Conservation (phyloP, 495 filamentous ascomycete genomes). For the Penicillium longicatenatum region DNA sequence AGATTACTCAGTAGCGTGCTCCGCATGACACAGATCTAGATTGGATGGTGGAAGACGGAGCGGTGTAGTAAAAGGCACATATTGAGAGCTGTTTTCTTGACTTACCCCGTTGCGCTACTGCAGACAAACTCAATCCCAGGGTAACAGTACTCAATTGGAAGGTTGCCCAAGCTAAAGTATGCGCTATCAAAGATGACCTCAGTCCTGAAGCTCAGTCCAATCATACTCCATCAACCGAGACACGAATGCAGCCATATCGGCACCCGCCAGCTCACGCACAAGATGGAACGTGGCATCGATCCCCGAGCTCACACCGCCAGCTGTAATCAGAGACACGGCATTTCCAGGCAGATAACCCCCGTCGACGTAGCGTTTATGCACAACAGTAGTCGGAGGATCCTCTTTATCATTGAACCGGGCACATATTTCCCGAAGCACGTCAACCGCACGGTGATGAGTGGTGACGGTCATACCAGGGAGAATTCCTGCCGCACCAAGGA, state of each 20-base stretch:
- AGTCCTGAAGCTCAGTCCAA: constrained; percentile 48
- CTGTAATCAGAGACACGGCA: constrained; percentile 74
- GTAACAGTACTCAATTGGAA: not conserved
- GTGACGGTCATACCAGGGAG: constrained; percentile 73
- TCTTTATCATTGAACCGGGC: constrained; percentile 27
- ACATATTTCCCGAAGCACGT: constrained; percentile 68
- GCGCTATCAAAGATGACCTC: not conserved
- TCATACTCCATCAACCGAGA: constrained; percentile 67
- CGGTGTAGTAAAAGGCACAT: not conserved
- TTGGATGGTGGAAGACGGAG: not conserved
- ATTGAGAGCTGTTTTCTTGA: not conserved
- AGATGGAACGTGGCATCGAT: constrained; percentile 79
- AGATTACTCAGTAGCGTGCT: constrained; percentile 3
- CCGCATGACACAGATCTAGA: constrained; percentile 1
- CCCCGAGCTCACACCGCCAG: constrained; percentile 73
- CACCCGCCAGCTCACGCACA: constrained; percentile 68
- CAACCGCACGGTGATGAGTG: constrained; percentile 67
- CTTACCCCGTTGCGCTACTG: not conserved
- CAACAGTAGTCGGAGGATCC: constrained; percentile 67
- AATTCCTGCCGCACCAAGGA: constrained; percentile 72
- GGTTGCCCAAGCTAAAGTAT: not conserved
- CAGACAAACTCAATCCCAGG: not conserved
- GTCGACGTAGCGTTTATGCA: constrained; percentile 78
- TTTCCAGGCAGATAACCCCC: constrained; percentile 61
- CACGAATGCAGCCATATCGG: constrained; percentile 68